Conservation (phyloP, 2,329 filamentous ascomycete genomes). For the Emydomyces testavorans region DNA sequence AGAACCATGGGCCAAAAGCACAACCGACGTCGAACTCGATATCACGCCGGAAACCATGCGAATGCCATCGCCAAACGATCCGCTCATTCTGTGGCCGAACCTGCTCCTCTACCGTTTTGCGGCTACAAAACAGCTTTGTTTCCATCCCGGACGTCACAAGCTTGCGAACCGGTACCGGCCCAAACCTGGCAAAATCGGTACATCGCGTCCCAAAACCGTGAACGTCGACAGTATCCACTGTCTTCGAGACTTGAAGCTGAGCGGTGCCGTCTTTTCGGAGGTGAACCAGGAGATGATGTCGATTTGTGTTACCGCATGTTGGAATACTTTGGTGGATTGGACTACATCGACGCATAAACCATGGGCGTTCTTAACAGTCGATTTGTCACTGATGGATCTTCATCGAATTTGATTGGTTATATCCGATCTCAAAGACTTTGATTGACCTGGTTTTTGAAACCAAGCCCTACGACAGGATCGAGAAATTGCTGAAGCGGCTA, state of each 20-base stretch:
- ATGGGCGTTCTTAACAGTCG: slow-evolving; percentile 3
- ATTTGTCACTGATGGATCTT: too few relatives aligned
- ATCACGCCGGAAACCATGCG: slow-evolving; percentile 30
- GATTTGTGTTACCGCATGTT: slow-evolving; percentile 40
- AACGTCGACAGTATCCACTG: slow-evolving; percentile 16
- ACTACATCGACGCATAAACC: slow-evolving; percentile 36
- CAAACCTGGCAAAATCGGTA: slow-evolving; percentile 9
- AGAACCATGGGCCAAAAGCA: slow-evolving; percentile 36
- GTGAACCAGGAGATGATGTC: slow-evolving; percentile 35
- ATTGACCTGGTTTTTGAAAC: too few relatives aligned
- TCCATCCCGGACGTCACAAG: not conserved
- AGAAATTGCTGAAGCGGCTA: not conserved
- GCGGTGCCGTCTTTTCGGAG: slow-evolving; percentile 37
- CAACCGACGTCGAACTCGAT: slow-evolving; percentile 36
- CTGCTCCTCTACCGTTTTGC: slow-evolving; percentile 3
- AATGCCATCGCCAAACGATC: slow-evolving; percentile 14
- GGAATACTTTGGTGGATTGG: slow-evolving; percentile 40
- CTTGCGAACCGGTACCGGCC: not conserved
- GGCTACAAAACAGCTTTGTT: not conserved
- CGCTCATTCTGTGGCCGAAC: slow-evolving; percentile 17
- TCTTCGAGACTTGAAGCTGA: slow-evolving; percentile 28
- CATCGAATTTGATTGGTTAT: too few relatives aligned
- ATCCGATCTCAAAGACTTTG: not conserved
- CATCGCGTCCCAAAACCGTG: slow-evolving; percentile 17
- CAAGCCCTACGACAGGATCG: not conserved